These are phyloP conservation scores for Phytophthora sp. DNA, from an alignment of 352 stramenopile genomes.

Conservation along the genomic window DNA sequence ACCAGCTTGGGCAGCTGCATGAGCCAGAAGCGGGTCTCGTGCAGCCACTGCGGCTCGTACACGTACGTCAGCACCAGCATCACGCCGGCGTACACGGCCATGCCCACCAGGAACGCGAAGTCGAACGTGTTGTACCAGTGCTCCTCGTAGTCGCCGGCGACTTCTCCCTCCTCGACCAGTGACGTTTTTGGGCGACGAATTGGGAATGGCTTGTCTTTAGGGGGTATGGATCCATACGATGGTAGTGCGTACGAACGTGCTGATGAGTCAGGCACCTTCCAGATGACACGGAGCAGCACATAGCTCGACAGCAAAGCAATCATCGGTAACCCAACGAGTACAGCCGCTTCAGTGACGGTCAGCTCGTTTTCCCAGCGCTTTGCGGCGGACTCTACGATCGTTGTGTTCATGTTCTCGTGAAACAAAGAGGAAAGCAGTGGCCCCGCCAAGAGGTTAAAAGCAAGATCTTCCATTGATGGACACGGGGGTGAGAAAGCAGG, in stretches of 20 bases:
- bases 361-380: constrained; percentile 11
- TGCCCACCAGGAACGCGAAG: constrained; percentile 65
- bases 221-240: constrained; percentile 39
- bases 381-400: background rate
- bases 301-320: constrained; percentile 59
- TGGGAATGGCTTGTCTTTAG: constrained; percentile 37
- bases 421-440: constrained; percentile 10
- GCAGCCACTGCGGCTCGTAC: constrained; percentile 65
- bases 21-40: constrained; percentile 62
- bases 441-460: constrained; percentile 11
- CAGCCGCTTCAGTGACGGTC: constrained; percentile 18
- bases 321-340: constrained; percentile 49
- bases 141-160: constrained; percentile 62
- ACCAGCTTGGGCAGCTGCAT: constrained; percentile 71
- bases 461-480: constrained; percentile 9
- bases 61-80: constrained; percentile 68
- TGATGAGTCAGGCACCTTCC: constrained; percentile 49
- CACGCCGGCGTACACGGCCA: constrained; percentile 51
- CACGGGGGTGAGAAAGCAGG: background rate
- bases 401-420: constrained; percentile 8
- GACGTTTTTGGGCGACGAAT: constrained; percentile 54
- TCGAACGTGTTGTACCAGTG: constrained; percentile 64
- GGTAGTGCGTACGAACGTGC: constrained; percentile 36
- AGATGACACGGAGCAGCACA: constrained; percentile 68
- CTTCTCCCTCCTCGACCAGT: constrained; percentile 67